phyloP scores from a whole-genome alignment of 1,284 basidiomycete genomes.

The Puccinia triticina region DNA sequence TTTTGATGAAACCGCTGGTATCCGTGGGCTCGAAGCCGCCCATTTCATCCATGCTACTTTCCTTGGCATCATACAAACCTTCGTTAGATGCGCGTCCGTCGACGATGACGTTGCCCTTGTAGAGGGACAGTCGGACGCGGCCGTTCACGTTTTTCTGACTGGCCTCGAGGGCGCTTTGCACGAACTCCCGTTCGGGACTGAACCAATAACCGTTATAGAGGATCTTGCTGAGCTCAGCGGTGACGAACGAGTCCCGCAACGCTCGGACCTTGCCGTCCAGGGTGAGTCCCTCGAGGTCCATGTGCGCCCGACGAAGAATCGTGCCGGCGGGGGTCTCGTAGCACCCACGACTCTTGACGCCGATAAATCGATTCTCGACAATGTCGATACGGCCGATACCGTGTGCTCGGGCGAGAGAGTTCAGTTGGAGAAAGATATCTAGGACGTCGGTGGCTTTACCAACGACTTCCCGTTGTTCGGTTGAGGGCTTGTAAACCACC shows the following conservation, averaged over 20 bases:
- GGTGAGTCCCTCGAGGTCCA: conserved; percentile 95
- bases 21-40: conserved; percentile 94
- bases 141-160: too few relatives aligned
- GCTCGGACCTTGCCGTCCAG: conserved; percentile 95
- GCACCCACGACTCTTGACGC: conserved; percentile 97
- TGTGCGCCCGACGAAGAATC: conserved; percentile 86
- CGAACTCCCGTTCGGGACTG: too few relatives aligned
- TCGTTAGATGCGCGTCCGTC: too few relatives aligned
- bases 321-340: conserved; percentile 97
- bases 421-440: conserved; percentile 90
- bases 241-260: conserved; percentile 91
- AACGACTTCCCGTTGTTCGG: conserved; percentile 63
- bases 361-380: conserved; percentile 99
- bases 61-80: too few relatives aligned
- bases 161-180: too few relatives aligned
- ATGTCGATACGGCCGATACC: conserved; percentile 99
- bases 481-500: conserved; percentile 52
- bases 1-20: conserved; percentile 63
- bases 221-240: conserved; percentile 81
- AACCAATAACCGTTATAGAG: too few relatives aligned
- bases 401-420: too few relatives aligned
- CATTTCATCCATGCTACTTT: too few relatives aligned
- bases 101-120: too few relatives aligned
- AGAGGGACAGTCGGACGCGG: too few relatives aligned
- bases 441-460: conserved; percentile 78